Evolutionary conservation across 768 basidiomycete species (phyloP), one percentile per base, ranked within the genome.

Genomic region (Porpolomopsis calyptriformis): DNA sequence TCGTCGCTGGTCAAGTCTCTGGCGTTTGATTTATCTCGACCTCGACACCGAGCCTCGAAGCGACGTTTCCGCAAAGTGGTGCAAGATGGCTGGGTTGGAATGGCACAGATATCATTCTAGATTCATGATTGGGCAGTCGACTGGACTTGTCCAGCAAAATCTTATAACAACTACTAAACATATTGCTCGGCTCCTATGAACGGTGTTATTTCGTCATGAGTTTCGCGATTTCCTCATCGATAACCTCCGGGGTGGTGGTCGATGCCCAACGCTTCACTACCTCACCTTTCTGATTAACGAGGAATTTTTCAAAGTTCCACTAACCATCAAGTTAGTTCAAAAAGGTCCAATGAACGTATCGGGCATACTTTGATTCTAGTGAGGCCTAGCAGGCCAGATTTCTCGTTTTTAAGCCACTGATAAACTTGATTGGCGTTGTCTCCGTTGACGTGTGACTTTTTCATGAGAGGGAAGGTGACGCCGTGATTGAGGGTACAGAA

Each of bases 361-460:
- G 14, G 29, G 7, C 68, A 10, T 38, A 81, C 85, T 77, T 88
- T 87, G 66, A 88, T 85, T 34, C 82, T 70, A 1, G 73, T 69
- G 40, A 86, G 63, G 14, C 86, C 84, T 40, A 88, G 56, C 19
- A 89, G 52, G 2, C 85, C 85, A 3, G 84, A 54, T 60, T 89
- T 88, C 63, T 88, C 69, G 22, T 69, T 65, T 70, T 96, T 94
- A 52, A 94, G 72, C 77, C 79, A 92, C 48, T 83, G 75, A 71
- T 74, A 93, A 0, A 91, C 83, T 53, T 85, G 76, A 64, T 91
- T 91, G 48, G 85, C 78, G 52, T 73, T 67, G 53, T 83, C 78
- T 2, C 92, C 92, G 60, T 96, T 97, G 33, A 96, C 93, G 43
- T 96, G 87, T 16, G 84, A 84, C 67, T 94, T 97, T 68, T 80